phyloP scores from a whole-genome alignment of 352 stramenopile genomes.

The Globisporangium takayamanum region DNA sequence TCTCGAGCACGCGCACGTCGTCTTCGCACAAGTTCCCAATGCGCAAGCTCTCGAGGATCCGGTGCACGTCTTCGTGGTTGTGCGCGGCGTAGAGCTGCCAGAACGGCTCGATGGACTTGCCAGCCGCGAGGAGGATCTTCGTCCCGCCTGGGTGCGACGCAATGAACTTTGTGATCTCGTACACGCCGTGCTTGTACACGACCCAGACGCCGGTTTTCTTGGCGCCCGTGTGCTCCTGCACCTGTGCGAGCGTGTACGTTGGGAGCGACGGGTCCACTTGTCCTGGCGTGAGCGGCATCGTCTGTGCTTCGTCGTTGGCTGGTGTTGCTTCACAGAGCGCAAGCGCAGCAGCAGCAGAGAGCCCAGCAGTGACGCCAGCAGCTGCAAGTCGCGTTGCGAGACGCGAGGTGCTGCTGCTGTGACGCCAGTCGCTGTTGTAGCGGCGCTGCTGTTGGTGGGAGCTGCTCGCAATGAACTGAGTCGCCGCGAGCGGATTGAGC shows the following conservation, averaged over 20 bases:
- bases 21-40: slow-evolving; percentile 88
- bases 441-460: background rate
- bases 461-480: background rate
- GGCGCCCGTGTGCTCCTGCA: slow-evolving; percentile 64
- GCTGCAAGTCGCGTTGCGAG: slow-evolving; percentile 2
- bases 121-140: slow-evolving; percentile 87
- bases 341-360: slow-evolving; percentile 3
- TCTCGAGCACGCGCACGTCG: slow-evolving; percentile 83
- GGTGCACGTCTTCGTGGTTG: slow-evolving; percentile 89
- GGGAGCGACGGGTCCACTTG: slow-evolving; percentile 36
- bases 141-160: slow-evolving; percentile 88
- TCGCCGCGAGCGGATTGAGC: background rate
- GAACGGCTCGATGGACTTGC: slow-evolving; percentile 87
- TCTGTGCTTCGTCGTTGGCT: slow-evolving; percentile 3
- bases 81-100: slow-evolving; percentile 97
- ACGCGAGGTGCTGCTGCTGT: background rate
- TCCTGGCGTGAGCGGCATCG: slow-evolving; percentile 16
- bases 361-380: slow-evolving; percentile 1
- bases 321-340: slow-evolving; percentile 14
- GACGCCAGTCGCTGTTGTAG: background rate
- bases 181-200: slow-evolving; percentile 91
- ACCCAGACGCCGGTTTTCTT: slow-evolving; percentile 88
- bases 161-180: slow-evolving; percentile 97
- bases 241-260: slow-evolving; percentile 61
- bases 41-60: slow-evolving; percentile 88